Evolutionary conservation across 176 grass and related monocot genomes (phyloP).

Genomic region (Olyra latifolia): DNA sequence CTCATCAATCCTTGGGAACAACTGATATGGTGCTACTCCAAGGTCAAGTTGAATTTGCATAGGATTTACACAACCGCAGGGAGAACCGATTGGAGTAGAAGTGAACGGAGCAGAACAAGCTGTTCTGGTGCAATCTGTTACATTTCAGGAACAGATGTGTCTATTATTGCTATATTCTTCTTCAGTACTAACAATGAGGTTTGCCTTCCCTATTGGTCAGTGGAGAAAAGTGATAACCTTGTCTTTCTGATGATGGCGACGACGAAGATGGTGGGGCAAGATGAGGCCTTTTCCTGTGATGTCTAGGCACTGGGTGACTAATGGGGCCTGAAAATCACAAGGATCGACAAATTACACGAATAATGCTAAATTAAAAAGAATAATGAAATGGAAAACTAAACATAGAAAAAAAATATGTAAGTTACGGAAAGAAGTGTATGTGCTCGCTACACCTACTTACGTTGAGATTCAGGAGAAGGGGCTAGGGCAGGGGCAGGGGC

Average conservation of each 20-base stretch:
- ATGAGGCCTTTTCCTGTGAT: slow-evolving; percentile 50
- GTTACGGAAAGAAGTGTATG: background rate
- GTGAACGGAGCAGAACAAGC: slow-evolving; percentile 71
- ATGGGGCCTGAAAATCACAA: slow-evolving; percentile 34
- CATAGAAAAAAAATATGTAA: background rate
- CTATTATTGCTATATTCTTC: background rate
- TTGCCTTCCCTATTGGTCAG: background rate
- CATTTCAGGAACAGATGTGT: background rate
- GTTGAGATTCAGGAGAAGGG: slow-evolving; percentile 43
- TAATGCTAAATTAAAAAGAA: background rate
- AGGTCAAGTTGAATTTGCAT: slow-evolving; percentile 77
- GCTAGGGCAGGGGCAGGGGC: slow-evolving; percentile 42
- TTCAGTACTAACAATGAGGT: slow-evolving; percentile 7
- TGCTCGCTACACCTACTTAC: slow-evolving; percentile 33
- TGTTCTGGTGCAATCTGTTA: slow-evolving; percentile 59
- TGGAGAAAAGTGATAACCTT: slow-evolving; percentile 49
- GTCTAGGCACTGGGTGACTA: slow-evolving; percentile 36
- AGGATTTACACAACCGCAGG: slow-evolving; percentile 79
- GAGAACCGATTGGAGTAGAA: slow-evolving; percentile 80
- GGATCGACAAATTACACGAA: background rate
- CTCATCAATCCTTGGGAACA: slow-evolving; percentile 71
- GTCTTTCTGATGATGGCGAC: slow-evolving; percentile 46
- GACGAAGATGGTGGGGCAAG: slow-evolving; percentile 37
- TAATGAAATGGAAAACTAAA: background rate
- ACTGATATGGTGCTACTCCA: slow-evolving; percentile 61